A percentile compares a stretch with the other conserved stretches of the same genome.
Conservation (phyloP, 768 basidiomycete genomes). For the Pluteus cervinus region DNA sequence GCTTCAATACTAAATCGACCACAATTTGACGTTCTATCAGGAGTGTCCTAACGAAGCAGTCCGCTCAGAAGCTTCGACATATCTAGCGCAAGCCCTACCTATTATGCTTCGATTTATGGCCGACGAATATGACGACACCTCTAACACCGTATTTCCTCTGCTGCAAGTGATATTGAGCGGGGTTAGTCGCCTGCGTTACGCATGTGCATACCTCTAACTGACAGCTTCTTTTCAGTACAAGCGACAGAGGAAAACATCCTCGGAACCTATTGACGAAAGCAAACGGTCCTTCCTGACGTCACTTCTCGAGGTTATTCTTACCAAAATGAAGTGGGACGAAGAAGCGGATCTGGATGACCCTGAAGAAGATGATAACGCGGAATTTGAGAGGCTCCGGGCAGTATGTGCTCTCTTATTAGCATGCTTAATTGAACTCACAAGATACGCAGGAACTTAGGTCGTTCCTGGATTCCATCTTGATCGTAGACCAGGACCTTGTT, state of each 20-base stretch:
- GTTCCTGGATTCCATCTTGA: slow-evolving; percentile 82
- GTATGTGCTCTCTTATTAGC: slow-evolving; percentile 30
- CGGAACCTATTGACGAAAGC: slow-evolving; percentile 55
- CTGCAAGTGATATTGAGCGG: slow-evolving; percentile 66
- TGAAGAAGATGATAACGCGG: slow-evolving; percentile 82
- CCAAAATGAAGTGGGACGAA: slow-evolving; percentile 89
- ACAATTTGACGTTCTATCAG: slow-evolving; percentile 26
- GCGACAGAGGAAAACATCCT: slow-evolving; percentile 52
- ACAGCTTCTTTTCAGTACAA: slow-evolving; percentile 61
- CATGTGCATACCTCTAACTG: neutral
- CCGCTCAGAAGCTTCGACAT: slow-evolving; percentile 53
- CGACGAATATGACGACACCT: slow-evolving; percentile 87
- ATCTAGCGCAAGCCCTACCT: slow-evolving; percentile 68
- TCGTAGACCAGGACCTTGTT: slow-evolving; percentile 83
- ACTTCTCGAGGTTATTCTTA: slow-evolving; percentile 70
- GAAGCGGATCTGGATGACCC: slow-evolving; percentile 73
- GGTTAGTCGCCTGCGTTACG: slow-evolving; percentile 38
- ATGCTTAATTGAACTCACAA: slow-evolving; percentile 12
- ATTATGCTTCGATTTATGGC: slow-evolving; percentile 84
- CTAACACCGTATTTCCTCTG: slow-evolving; percentile 78
- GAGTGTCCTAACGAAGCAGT: slow-evolving; percentile 55
- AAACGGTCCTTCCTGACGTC: slow-evolving; percentile 74
- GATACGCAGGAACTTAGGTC: slow-evolving; percentile 67
- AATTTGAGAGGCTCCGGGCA: slow-evolving; percentile 83
- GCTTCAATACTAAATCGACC: slow-evolving; percentile 7